These are phyloP conservation scores for Thielaviopsis ethacetica DNA, from an alignment of 2,329 filamentous ascomycete species.

Conservation along the genomic window DNA sequence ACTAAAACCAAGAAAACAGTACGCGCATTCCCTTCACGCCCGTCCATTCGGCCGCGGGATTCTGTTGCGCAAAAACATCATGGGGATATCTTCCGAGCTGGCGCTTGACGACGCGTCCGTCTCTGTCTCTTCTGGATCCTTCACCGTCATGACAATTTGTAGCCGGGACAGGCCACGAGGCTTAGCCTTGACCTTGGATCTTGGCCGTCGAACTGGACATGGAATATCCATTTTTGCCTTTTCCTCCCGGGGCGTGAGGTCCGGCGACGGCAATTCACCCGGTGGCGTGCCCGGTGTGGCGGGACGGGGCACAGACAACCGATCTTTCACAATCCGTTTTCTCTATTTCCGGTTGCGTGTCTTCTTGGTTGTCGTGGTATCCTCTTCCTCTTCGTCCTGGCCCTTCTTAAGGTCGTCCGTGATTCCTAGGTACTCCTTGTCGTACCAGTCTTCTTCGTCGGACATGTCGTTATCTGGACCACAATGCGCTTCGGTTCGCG, in stretches of 20 bases:
- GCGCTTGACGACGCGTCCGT: not conserved
- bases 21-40: not conserved
- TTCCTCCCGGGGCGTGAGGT: not conserved
- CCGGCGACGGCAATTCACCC: not conserved
- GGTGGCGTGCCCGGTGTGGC: not conserved
- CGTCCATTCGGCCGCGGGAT: not conserved
- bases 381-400: slow-evolving; percentile 68
- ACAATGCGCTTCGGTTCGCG: slow-evolving; percentile 60
- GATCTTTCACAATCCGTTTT: slow-evolving; percentile 1
- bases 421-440: slow-evolving; percentile 63
- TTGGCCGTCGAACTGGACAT: not conserved
- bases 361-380: slow-evolving; percentile 44
- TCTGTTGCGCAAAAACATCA: slow-evolving; percentile 3
- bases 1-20: not conserved
- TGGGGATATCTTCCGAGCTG: slow-evolving; percentile 3
- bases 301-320: not conserved
- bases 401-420: slow-evolving; percentile 65
- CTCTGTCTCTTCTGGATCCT: not conserved
- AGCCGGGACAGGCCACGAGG: not conserved
- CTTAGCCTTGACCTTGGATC: not conserved
- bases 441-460: slow-evolving; percentile 82
- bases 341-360: slow-evolving; percentile 37
- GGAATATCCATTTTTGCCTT: not conserved
- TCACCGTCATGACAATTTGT: not conserved
- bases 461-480: slow-evolving; percentile 57